A percentile compares a stretch with the other conserved stretches of the same genome.
These are phyloP conservation scores for Bocquillonia castaneifolia DNA, from an alignment of 441 rosid genomes.

Conservation along the genomic window DNA sequence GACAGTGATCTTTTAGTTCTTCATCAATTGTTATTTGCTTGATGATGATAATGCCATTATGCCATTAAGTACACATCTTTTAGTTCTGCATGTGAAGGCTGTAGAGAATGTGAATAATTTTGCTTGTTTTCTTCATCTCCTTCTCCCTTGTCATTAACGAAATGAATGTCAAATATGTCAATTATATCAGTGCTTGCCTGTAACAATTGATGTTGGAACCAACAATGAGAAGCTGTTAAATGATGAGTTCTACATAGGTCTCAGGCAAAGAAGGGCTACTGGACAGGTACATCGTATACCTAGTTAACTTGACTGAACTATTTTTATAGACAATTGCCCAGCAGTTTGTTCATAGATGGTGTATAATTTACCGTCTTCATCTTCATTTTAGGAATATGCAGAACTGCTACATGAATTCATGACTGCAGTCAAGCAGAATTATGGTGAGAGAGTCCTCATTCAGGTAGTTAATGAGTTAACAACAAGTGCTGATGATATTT, in stretches of 20 bases:
- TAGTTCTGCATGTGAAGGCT: neutral
- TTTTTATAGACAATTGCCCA: no score
- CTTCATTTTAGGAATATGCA: slow-evolving; percentile 67
- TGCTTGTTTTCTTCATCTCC: neutral
- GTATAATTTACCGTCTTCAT: slow-evolving; percentile 22
- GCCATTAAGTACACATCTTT: neutral
- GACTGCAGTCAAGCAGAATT: slow-evolving; percentile 78
- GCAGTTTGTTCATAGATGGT: neutral
- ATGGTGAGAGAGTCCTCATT: slow-evolving; percentile 75
- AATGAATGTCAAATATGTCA: slow-evolving; percentile 4
- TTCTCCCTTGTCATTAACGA: neutral
- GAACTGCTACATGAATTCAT: slow-evolving; percentile 82
- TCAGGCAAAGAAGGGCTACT: slow-evolving; percentile 70
- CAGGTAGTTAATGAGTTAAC: slow-evolving; percentile 45
- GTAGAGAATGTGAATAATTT: neutral
- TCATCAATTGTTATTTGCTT: neutral
- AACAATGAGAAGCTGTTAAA: slow-evolving; percentile 72
- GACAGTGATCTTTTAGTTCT: neutral
- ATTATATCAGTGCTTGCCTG: slow-evolving; percentile 68
- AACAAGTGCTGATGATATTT: neutral
- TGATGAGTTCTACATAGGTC: slow-evolving; percentile 86
- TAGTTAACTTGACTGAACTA: neutral
- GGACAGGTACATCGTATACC: slow-evolving; percentile 50
- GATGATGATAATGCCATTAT: neutral
- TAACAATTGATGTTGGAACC: slow-evolving; percentile 91